Percentiles rank a stretch among this genome's conserved stretches.
These are phyloP conservation scores for Trichothecium sympodiale DNA, from an alignment of 2,329 filamentous ascomycete genomes.

Conservation along the genomic window DNA sequence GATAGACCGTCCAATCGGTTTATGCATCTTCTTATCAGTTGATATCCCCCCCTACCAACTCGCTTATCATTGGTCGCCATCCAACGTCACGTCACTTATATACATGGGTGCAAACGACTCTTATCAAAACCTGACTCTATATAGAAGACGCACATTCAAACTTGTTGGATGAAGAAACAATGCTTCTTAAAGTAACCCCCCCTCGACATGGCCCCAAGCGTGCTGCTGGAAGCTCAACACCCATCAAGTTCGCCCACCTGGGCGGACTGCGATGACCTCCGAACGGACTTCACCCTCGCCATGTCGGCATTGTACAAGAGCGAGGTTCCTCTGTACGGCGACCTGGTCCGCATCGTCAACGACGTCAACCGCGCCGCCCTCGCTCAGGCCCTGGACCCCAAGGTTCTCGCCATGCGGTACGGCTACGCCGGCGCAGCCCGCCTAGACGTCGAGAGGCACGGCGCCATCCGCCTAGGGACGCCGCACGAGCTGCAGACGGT, in stretches of 20 bases:
- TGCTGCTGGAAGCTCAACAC: no score
- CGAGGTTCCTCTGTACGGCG: constrained; percentile 22
- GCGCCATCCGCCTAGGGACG: constrained; percentile 37
- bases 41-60: no score
- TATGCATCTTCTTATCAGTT: no score
- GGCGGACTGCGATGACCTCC: constrained; percentile 10
- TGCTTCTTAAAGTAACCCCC: neutral
- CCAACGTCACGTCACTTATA: no score
- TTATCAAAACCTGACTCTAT: no score
- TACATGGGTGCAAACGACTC: no score
- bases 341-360: constrained; percentile 18
- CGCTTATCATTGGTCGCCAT: no score
- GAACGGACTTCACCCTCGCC: constrained; percentile 16
- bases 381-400: neutral
- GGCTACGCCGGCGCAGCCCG: constrained; percentile 2
- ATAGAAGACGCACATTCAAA: no score
- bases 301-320: constrained; percentile 23
- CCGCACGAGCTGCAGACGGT: constrained; percentile 29
- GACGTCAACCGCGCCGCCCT: constrained; percentile 11
- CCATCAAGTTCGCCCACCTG: no score
- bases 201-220: no score
- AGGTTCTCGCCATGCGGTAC: neutral
- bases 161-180: neutral
- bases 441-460: constrained; percentile 24
- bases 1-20: no score